Evolutionary conservation across 2,329 filamentous ascomycete genomes (phyloP), one percentile per base, ranked within the genome.

Genomic region (Fusarium citri): DNA sequence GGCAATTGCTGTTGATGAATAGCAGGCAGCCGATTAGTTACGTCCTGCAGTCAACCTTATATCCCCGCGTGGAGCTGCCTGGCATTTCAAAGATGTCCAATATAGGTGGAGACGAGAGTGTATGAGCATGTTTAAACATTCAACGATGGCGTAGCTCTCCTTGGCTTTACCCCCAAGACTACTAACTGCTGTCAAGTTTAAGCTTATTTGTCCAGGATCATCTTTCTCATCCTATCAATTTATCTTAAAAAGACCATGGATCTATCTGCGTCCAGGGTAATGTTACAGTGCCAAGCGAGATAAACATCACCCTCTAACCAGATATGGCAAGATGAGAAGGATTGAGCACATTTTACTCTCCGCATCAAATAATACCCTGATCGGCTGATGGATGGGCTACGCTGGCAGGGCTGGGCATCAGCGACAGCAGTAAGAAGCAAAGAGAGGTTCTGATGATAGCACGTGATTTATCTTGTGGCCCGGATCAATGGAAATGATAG

Each of bases 311-410:
- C 16, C 18, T 25, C 12, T 31, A 47, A 5, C 51, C 26, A 6
- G 2, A 26, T 34, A 10, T 14, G 28, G 20, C 7, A 20, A 20
- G 12, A 31, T 55, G 51, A 55, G 41, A 46, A 47, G 20, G 18
- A 25, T 55, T 55, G 41, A 55, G 51, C 26, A 55, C 9, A 26
- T 55, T 55, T 31, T 12, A 7, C 5, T 8, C 6, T 55, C 25
- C 25, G 22, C n/a, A 42, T 4, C 15, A 2, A 6, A 10, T 25
- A 6, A 8, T 18, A 50, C 30, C 26, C 16, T n/a, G 11, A 34
- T n/a, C 1, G 16, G 6, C 22, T 50, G 34, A 11, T n/a, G 7
- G 7, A n/a, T 37, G 11, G 11, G 18, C 34, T 5, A 11, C 3
- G 16, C 5, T 11, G 18, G 5, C 31, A n/a, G 18, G 9, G 18